phyloP scores from a whole-genome alignment of 768 basidiomycete species.

The Gloeopeniophorella convolvens region DNA sequence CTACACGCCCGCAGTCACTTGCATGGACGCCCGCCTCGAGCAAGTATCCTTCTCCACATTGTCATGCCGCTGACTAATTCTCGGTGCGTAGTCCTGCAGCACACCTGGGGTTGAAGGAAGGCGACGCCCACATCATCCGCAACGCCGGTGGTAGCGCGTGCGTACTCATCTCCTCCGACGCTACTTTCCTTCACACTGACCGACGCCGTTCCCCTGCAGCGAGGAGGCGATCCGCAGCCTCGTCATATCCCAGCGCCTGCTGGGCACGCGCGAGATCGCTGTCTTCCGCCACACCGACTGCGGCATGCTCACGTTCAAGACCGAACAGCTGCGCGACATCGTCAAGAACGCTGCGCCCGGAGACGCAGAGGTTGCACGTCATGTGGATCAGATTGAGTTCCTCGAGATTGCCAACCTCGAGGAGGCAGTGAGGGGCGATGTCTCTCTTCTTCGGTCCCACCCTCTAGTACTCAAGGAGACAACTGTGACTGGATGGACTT shows the following conservation, averaged over 20 bases:
- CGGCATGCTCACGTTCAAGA: conserved; percentile 63
- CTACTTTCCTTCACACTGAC: neutral
- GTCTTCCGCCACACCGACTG: conserved; percentile 69
- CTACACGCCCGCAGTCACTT: conserved; percentile 39
- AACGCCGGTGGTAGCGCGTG: conserved; percentile 68
- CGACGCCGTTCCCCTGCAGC: conserved; percentile 27
- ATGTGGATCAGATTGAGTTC: conserved; percentile 46
- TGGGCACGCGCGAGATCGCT: conserved; percentile 62
- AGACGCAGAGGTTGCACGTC: conserved; percentile 20
- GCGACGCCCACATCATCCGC: conserved; percentile 66
- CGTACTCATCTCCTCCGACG: conserved; percentile 23
- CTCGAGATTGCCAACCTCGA: conserved; percentile 48
- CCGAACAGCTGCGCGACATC: conserved; percentile 40
- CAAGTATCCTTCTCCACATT: conserved; percentile 26
- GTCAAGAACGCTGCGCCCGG: conserved; percentile 39
- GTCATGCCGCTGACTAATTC: neutral
- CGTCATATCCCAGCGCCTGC: conserved; percentile 65
- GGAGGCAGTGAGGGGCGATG: conserved; percentile 50
- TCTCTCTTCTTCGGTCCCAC: conserved; percentile 48
- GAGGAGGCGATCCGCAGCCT: conserved; percentile 60
- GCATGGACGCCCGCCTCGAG: conserved; percentile 74
- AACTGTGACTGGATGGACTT: conserved; percentile 59
- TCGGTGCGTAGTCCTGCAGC: conserved; percentile 40
- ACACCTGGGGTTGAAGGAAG: conserved; percentile 55
- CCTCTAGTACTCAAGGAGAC: conserved; percentile 50